Evolutionary conservation across 1,284 basidiomycete species (phyloP).

Genomic region (Malassezia vespertilionis): DNA sequence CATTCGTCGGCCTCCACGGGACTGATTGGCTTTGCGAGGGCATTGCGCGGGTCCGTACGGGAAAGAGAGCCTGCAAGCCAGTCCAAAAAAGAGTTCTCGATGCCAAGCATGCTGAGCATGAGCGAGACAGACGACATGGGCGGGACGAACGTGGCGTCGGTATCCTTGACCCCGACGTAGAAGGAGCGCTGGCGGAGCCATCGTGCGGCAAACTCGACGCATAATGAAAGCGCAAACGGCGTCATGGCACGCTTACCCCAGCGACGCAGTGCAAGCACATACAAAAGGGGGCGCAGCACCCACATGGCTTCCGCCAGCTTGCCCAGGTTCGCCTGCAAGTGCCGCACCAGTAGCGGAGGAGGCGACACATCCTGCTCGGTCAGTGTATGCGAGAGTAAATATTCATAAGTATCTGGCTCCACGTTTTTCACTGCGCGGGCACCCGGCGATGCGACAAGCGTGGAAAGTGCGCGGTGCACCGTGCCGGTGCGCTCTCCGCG

Average conservation of each 20-base stretch:
- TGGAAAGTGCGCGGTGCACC: slow-evolving; percentile 29
- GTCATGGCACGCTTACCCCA: slow-evolving; percentile 27
- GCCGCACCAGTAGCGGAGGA: slow-evolving; percentile 36
- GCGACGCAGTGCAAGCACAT: slow-evolving; percentile 34
- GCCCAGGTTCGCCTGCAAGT: slow-evolving; percentile 20
- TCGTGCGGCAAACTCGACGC: slow-evolving; percentile 30
- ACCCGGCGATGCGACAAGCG: slow-evolving; percentile 23
- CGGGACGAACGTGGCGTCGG: background rate
- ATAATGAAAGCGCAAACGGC: slow-evolving; percentile 32
- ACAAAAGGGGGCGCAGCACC: slow-evolving; percentile 36
- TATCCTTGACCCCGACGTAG: background rate
- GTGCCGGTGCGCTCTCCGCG: slow-evolving; percentile 33
- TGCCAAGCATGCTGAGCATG: slow-evolving; percentile 31
- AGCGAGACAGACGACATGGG: slow-evolving; percentile 25
- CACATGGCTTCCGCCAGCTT: slow-evolving; percentile 27
- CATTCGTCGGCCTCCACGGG: slow-evolving; percentile 56
- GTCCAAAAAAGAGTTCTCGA: slow-evolving; percentile 30
- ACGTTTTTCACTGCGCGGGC: background rate
- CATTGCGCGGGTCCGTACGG: slow-evolving; percentile 18
- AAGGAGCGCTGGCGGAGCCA: slow-evolving; percentile 27
- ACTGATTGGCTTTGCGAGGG: slow-evolving; percentile 31
- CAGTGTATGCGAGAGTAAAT: slow-evolving; percentile 36
- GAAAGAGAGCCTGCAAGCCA: slow-evolving; percentile 28
- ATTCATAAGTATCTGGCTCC: slow-evolving; percentile 35
- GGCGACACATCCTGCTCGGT: slow-evolving; percentile 36